Evolutionary conservation across 2,329 filamentous ascomycete genomes (phyloP).

Genomic region (Myriosclerotinia scirpicola): DNA sequence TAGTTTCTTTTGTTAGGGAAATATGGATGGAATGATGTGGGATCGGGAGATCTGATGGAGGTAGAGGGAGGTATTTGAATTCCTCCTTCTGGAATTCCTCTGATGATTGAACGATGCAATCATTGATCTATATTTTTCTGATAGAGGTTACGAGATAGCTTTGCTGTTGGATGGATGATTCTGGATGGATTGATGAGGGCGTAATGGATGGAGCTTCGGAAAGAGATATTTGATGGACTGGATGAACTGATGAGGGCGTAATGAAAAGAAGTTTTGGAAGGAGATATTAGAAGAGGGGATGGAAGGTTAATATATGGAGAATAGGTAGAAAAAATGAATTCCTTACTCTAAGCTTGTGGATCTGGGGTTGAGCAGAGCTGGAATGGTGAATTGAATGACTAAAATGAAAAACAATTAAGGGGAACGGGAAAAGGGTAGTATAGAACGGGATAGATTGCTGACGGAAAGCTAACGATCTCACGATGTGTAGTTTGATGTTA

Average conservation of each 20-base stretch:
- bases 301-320: conserved; percentile 5
- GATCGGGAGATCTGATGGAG: not conserved
- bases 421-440: too few relatives aligned
- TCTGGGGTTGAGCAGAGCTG: not conserved
- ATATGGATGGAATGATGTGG: not conserved
- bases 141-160: not conserved
- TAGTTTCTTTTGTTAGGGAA: conserved; percentile 14
- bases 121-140: not conserved
- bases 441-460: too few relatives aligned
- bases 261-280: not conserved
- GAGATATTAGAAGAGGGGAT: not conserved
- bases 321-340: conserved; percentile 10
- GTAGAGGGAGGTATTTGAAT: conserved; percentile 22
- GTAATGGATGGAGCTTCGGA: not conserved
- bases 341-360: not conserved
- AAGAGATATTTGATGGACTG: not conserved
- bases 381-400: not conserved
- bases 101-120: not conserved
- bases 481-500: too few relatives aligned
- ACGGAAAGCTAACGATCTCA: too few relatives aligned
- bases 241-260: not conserved
- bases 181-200: not conserved
- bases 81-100: conserved; percentile 20
- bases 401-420: not conserved
- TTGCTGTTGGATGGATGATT: not conserved